A percentile compares a stretch with the other conserved stretches of the same genome.
These are phyloP conservation scores for Isabelozyma rhagii DNA, from an alignment of 805 yeast species.

Conservation along the genomic window DNA sequence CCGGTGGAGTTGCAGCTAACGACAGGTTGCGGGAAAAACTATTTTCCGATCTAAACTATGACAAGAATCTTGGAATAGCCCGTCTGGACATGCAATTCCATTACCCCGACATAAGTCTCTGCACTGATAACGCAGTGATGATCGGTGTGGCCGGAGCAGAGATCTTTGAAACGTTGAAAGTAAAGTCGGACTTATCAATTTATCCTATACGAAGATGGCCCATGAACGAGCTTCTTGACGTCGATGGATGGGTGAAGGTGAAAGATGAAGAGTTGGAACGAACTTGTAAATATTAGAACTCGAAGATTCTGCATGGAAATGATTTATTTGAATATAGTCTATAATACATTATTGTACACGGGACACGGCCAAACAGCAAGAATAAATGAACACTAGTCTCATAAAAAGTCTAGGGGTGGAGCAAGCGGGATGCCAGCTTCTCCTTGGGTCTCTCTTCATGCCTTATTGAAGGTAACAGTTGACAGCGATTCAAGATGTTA, in stretches of 20 bases:
- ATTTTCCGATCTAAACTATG: constrained; percentile 28
- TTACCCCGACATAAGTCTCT: constrained; percentile 68
- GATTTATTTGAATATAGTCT: neutral
- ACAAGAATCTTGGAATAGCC: neutral
- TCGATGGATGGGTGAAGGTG: constrained; percentile 50
- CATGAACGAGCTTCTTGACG: constrained; percentile 45
- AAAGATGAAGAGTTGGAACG: constrained; percentile 13
- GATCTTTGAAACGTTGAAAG: constrained; percentile 54
- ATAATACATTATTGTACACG: neutral
- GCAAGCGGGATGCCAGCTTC: too few relatives aligned
- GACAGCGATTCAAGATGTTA: too few relatives aligned
- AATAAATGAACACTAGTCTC: too few relatives aligned
- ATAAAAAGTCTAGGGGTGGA: too few relatives aligned
- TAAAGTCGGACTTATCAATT: constrained; percentile 49
- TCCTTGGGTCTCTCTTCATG: too few relatives aligned
- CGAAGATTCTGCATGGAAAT: too few relatives aligned
- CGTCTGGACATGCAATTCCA: constrained; percentile 31
- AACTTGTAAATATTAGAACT: neutral
- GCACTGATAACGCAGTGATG: constrained; percentile 96
- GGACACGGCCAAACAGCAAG: too few relatives aligned
- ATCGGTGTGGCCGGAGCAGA: constrained; percentile 98
- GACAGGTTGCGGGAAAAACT: constrained; percentile 49
- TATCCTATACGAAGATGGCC: constrained; percentile 87
- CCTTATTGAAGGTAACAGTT: too few relatives aligned
- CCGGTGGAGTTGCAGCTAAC: constrained; percentile 96